Base-by-base conservation (phyloP, 2,329 filamentous ascomycete genomes). In the Fusarium austroafricanum region DNA sequence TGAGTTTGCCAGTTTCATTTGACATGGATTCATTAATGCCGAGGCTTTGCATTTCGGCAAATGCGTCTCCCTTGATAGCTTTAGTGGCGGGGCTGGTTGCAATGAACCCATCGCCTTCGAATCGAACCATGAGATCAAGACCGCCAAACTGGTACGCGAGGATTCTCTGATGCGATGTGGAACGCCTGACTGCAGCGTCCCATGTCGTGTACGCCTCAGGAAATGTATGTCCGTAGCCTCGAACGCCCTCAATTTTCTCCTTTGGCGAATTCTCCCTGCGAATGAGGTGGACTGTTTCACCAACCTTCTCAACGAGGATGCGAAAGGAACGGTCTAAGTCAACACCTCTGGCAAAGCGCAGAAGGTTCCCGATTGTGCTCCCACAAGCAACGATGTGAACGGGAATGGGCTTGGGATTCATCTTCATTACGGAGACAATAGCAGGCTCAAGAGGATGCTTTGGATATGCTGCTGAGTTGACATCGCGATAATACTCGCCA, bases 151-250 rank as follows among this genome's bases (percentile, higher is more conserved):
- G 61, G 63, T 92, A 92, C 5, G 78, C 76, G 2, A 92, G 70
- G 10, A 92, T 71, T 3, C 89, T 82, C 71, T 92, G 89, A 62
- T 92, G 88, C 0, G 87, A 87, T 2, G 77, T 78, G 0, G 89
- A 92, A 0, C 81, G 80, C 44, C 80, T 82, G 1, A 88, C 84
- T 1, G 81, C 82, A 0, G 69, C 12, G 11, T 86, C 84, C 89
- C 89, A 92, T 0, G 82, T 86, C 0, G 90, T 92, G 71, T 91
- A 89, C 2, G 82, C 81, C 46, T 91, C 87, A 0, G 87, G 88
- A 66, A 93, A 92, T 0, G 86, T 83, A 68, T 92, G 89, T 0
- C 90, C 89, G 68, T 83, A 91, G 0, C 90, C 90, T 17, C 70
- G 69, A 0, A 92, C 77, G n/a, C 81, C 81, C 0, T 77, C 67